Conservation (phyloP, 148 eudicot genomes). For the Beta vulgaris region DNA sequence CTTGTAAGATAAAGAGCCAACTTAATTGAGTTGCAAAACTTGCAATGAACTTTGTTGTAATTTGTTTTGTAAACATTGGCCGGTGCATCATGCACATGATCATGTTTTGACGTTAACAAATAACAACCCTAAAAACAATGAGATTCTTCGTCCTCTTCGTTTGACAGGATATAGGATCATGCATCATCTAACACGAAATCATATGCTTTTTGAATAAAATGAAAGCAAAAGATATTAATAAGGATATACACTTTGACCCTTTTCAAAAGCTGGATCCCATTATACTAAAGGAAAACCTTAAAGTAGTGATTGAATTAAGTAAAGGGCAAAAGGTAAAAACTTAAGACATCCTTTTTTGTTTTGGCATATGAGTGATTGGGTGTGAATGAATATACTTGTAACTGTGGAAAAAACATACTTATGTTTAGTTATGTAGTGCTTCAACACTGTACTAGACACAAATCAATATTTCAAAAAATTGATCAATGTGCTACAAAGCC, state of each 20-base stretch:
- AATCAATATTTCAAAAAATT: not conserved
- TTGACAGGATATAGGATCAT: constrained; percentile 23
- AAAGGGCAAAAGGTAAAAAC: constrained; percentile 1
- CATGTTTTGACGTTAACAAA: not conserved
- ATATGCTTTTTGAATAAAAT: constrained; percentile 26
- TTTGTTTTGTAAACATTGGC: not conserved
- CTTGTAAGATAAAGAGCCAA: no score
- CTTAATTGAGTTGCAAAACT: no score
- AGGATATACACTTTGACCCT: constrained; percentile 19
- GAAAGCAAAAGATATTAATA: constrained; percentile 17
- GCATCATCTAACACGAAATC: constrained; percentile 16
- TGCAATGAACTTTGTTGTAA: not conserved
- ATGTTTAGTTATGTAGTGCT: not conserved
- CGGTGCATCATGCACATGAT: constrained; percentile 21
- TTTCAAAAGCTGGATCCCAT: constrained; percentile 32
- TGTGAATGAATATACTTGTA: not conserved
- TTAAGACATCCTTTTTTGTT: not conserved
- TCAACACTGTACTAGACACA: not conserved
- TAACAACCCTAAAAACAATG: constrained; percentile 16
- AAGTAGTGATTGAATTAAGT: not conserved
- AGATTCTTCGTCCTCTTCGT: constrained; percentile 4
- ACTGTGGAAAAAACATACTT: not conserved
- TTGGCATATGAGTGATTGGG: not conserved
- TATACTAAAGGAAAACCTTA: constrained; percentile 12
- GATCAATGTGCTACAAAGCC: not conserved